Evolutionary conservation across 495 filamentous ascomycete genomes (phyloP).

Genomic region (Ramalina peruviana): DNA sequence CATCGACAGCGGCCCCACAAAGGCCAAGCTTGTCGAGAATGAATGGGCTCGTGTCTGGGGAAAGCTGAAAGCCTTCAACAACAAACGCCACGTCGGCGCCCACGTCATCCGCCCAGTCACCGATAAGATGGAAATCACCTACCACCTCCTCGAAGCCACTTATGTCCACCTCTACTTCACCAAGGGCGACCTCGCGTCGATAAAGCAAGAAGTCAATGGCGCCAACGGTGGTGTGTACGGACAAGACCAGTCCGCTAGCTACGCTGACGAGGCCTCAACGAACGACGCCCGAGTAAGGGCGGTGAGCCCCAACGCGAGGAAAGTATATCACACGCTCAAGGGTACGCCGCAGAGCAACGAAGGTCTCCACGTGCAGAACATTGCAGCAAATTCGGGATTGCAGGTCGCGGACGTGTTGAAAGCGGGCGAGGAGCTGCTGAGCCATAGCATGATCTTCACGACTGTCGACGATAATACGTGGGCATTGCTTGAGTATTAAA

Average conservation of each 20-base stretch:
- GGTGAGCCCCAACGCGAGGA: conserved; percentile 43
- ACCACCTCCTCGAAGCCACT: conserved; percentile 78
- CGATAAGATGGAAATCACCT: conserved; percentile 83
- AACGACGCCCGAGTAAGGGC: conserved; percentile 26
- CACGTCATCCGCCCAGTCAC: conserved; percentile 63
- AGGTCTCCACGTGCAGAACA: conserved; percentile 63
- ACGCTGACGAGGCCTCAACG: conserved; percentile 6
- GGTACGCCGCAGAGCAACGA: conserved; percentile 55
- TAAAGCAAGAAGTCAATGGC: conserved; percentile 16
- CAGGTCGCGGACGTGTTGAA: conserved; percentile 51
- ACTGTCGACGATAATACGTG: conserved; percentile 80
- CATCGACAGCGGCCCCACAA: conserved; percentile 28
- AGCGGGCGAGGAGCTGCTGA: conserved; percentile 66
- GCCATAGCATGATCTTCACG: conserved; percentile 64
- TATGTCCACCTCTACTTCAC: conserved; percentile 76
- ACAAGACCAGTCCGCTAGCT: not conserved
- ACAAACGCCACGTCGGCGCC: conserved; percentile 67
- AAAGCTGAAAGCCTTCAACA: conserved; percentile 59
- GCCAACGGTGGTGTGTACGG: conserved; percentile 16
- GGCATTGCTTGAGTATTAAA: conserved; percentile 50
- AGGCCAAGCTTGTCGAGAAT: conserved; percentile 43
- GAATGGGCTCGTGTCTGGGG: conserved; percentile 76
- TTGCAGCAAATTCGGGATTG: conserved; percentile 49
- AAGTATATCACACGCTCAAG: conserved; percentile 52
- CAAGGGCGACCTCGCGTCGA: conserved; percentile 45